Evolutionary conservation across 768 basidiomycete genomes (phyloP), one percentile per base, ranked within the genome.

Genomic region (Amanita subjunquillea): DNA sequence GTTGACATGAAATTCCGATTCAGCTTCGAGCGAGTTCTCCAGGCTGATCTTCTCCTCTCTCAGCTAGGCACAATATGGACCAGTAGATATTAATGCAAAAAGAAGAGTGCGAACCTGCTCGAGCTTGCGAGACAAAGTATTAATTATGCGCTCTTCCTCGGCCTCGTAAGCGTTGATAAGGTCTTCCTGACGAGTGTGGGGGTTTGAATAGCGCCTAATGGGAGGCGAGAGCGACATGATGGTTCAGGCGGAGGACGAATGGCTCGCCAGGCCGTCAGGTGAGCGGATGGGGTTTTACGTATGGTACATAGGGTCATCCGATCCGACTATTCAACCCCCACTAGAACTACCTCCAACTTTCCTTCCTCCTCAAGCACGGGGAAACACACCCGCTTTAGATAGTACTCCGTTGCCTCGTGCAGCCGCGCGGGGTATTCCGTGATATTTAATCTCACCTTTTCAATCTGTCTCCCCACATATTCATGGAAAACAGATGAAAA

Each of bases 121-220:
- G 48, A 92, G 72, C 64, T 91, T 92, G 58, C 88, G 74, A 25
- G 85, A 90, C 51, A 92, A 69, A 6, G 86, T 73, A 55, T 90
- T 91, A 57, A 89, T 85, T 51, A 92, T 90, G 42, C 88, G 80
- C 64, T 92, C 90, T 67, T 92, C 88, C 67, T 92, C 89, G 9
- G 89, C 90, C 60, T 91, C 89, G 64, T 90, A 91, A 20, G 85
- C 85, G 66, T 91, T 90, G 62, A 91, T 91, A 62, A 91, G 73
- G 49, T 80, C 83, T 62, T 91, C 88, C 59, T 83, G 79, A 57
- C 76, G 77, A 51, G 69, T 77, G 55, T 71, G 75, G 37, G 79
- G 71, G 2, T 72, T 69, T 9, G 82, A 81, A 52, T 69, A 61
- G n/a, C 83, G 73, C 53, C 81, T 77, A 47, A 83, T 68, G 39